A percentile compares a stretch with the other conserved stretches of the same genome.
Conservation (phyloP, 257 asterid genomes). For the Rauvolfia tetraphylla region DNA sequence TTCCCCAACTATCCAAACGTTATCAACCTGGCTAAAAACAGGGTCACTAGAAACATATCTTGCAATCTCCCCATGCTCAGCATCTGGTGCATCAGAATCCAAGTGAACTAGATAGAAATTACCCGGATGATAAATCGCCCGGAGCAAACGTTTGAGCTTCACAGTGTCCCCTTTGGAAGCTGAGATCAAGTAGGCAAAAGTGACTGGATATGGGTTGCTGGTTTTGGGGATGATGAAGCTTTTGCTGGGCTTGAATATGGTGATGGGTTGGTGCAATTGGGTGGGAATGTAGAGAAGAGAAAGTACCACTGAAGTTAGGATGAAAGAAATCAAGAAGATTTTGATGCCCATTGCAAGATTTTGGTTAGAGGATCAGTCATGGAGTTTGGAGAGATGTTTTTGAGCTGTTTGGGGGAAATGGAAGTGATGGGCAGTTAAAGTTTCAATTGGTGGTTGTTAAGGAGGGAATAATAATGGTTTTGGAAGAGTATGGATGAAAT, state of each 20-base stretch:
- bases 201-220: slow-evolving; percentile 50
- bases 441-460: slow-evolving; percentile 7
- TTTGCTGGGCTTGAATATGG: slow-evolving; percentile 42
- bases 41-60: slow-evolving; percentile 53
- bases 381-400: background rate
- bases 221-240: slow-evolving; percentile 41
- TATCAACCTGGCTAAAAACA: slow-evolving; percentile 55
- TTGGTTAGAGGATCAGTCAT: background rate
- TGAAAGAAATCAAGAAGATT: slow-evolving; percentile 43
- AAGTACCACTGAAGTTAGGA: slow-evolving; percentile 42
- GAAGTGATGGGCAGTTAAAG: slow-evolving; percentile 17
- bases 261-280: slow-evolving; percentile 38
- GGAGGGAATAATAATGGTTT: background rate
- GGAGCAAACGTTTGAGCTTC: slow-evolving; percentile 71
- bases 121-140: slow-evolving; percentile 74
- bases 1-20: slow-evolving; percentile 72
- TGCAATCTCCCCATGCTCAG: slow-evolving; percentile 58
- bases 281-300: slow-evolving; percentile 57
- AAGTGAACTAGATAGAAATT: slow-evolving; percentile 68
- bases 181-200: slow-evolving; percentile 84
- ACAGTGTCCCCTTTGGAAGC: slow-evolving; percentile 71
- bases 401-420: too few relatives aligned
- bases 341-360: slow-evolving; percentile 46
- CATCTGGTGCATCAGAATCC: slow-evolving; percentile 61
- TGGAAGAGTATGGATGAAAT: slow-evolving; percentile 47